Evolutionary conservation across 2,329 filamentous ascomycete species (phyloP).

Genomic region (Calonectria pseudoturangicola): DNA sequence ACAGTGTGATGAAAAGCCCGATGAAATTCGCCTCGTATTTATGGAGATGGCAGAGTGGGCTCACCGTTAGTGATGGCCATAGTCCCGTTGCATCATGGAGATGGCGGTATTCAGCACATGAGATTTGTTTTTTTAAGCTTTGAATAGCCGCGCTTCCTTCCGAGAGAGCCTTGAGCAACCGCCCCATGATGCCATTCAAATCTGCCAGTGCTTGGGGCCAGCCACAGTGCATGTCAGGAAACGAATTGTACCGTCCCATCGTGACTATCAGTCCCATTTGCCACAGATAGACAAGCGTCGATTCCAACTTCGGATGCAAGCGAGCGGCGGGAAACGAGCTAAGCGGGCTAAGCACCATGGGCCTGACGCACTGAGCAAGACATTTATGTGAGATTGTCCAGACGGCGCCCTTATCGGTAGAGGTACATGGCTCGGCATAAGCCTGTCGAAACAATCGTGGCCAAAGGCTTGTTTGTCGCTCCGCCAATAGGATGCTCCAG

Average conservation of each 20-base stretch:
- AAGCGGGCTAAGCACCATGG: conserved; percentile 16
- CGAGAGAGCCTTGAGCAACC: conserved; percentile 7
- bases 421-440: conserved; percentile 29
- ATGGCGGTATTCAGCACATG: background rate
- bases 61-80: background rate
- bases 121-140: conserved; percentile 8
- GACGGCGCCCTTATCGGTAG: conserved; percentile 21
- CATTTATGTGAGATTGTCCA: conserved; percentile 27
- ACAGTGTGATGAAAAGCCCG: conserved; percentile 12
- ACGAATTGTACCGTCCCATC: conserved; percentile 11
- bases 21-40: conserved; percentile 28
- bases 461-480: conserved; percentile 12
- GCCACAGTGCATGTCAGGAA: background rate
- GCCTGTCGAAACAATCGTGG: conserved; percentile 22
- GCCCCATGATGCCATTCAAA: conserved; percentile 9
- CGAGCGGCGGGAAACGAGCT: conserved; percentile 22
- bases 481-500: conserved; percentile 22
- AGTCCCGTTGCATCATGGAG: conserved; percentile 16
- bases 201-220: conserved; percentile 12
- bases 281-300: conserved; percentile 28
- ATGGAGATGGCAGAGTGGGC: conserved; percentile 24
- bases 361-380: conserved; percentile 8
- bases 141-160: conserved; percentile 20
- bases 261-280: conserved; percentile 23
- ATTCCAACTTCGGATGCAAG: conserved; percentile 29